phyloP scores from a whole-genome alignment of 1,139 yeast genomes.

The Lodderomyces elongisporus region DNA sequence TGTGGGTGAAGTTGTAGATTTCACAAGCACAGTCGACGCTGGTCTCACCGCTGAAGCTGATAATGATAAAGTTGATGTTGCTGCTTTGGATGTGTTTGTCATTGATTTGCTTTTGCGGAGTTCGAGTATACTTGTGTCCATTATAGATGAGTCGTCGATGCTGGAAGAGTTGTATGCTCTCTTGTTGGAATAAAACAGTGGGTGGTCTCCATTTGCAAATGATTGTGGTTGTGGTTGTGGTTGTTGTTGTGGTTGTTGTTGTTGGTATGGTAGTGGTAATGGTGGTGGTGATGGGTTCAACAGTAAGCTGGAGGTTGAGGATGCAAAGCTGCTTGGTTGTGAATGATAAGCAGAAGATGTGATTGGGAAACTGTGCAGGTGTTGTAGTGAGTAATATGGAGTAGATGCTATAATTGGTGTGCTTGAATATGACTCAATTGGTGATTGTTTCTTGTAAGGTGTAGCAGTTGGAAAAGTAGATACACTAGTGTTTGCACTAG shows the following conservation, averaged over 20 bases:
- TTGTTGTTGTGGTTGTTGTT: slow-evolving; percentile 3
- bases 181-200: too few relatives aligned
- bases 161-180: slow-evolving; percentile 1
- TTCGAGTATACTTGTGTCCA: slow-evolving; percentile 13
- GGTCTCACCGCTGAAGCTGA: slow-evolving; percentile 6
- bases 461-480: slow-evolving; percentile 9
- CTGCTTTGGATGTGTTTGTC: slow-evolving; percentile 6
- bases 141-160: slow-evolving; percentile 2
- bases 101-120: slow-evolving; percentile 8
- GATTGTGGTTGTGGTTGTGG: slow-evolving; percentile 2
- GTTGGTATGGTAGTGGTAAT: slow-evolving; percentile 10
- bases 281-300: slow-evolving; percentile 1
- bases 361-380: slow-evolving; percentile 1
- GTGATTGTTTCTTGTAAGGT: slow-evolving; percentile 21
- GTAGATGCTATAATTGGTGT: slow-evolving; percentile 4
- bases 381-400: slow-evolving; percentile 1
- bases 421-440: slow-evolving; percentile 18
- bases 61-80: slow-evolving; percentile 5
- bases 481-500: background rate
- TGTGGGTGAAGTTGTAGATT: slow-evolving; percentile 18
- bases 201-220: too few relatives aligned
- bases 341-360: slow-evolving; percentile 3
- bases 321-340: background rate
- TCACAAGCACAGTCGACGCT: slow-evolving; percentile 7
- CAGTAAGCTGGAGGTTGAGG: slow-evolving; percentile 1